Conservation (phyloP, 1,284 basidiomycete genomes). For the Violaceomyces palustris region DNA sequence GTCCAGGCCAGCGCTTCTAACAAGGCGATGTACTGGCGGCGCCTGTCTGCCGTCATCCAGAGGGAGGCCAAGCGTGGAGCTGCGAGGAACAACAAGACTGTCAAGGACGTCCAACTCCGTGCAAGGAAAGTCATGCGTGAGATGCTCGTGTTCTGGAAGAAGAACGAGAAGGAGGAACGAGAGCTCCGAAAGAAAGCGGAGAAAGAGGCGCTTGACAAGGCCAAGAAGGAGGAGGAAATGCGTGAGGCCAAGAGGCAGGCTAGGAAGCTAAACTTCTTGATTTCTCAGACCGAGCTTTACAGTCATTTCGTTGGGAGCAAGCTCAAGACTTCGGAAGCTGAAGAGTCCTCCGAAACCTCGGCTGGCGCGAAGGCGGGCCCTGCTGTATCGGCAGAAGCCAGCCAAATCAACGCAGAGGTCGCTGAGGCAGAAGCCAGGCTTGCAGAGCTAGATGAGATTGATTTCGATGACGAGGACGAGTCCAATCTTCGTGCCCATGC, state of each 20-base stretch:
- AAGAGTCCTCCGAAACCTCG: constrained; percentile 64
- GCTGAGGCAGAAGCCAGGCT: constrained; percentile 27
- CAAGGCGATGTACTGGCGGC: constrained; percentile 63
- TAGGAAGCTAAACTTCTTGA: constrained; percentile 95
- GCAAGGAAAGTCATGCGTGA: constrained; percentile 73
- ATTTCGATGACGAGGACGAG: constrained; percentile 93
- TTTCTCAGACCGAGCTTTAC: constrained; percentile 98
- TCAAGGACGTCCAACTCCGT: constrained; percentile 82
- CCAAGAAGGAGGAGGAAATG: constrained; percentile 91
- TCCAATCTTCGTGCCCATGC: constrained; percentile 86
- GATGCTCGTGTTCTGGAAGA: constrained; percentile 95
- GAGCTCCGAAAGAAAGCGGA: constrained; percentile 89
- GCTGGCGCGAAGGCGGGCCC: constrained; percentile 41
- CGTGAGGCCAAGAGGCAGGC: constrained; percentile 91
- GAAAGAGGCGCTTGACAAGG: constrained; percentile 58
- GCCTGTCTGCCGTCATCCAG: constrained; percentile 70
- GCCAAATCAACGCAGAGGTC: constrained; percentile 61
- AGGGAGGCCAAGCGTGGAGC: constrained; percentile 76
- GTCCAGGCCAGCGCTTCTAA: constrained; percentile 44
- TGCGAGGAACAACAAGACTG: constrained; percentile 71
- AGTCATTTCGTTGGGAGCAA: constrained; percentile 99
- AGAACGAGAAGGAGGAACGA: constrained; percentile 87
- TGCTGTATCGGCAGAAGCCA: constrained; percentile 56
- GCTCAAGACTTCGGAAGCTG: constrained; percentile 88
- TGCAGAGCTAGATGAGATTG: constrained; percentile 67